Conservation (phyloP, 75 land plant genomes). For the Pinus taeda region DNA sequence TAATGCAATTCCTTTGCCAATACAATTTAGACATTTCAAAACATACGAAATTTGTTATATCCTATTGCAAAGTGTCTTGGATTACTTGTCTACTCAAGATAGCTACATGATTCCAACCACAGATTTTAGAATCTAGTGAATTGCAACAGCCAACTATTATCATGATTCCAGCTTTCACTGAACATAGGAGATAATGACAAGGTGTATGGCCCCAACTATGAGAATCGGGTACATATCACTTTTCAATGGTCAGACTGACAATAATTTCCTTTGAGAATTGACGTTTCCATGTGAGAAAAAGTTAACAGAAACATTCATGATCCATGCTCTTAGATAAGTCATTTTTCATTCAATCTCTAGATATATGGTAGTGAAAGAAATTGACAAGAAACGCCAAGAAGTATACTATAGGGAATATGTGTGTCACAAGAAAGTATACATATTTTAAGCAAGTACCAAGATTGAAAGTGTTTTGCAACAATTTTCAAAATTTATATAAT, state of each 20-base stretch:
- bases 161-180: no score
- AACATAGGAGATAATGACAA: neutral
- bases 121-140: neutral
- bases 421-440: no score
- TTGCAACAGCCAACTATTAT: neutral
- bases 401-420: no score
- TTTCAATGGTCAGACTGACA: neutral
- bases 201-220: neutral
- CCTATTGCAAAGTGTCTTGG: neutral
- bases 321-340: neutral
- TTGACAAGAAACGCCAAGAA: no score
- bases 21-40: neutral
- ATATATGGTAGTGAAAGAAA: neutral
- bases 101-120: no score
- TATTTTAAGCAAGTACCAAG: no score
- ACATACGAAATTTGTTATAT: neutral
- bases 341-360: neutral
- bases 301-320: neutral
- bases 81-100: no score
- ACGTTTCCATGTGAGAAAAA: neutral
- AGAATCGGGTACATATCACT: neutral
- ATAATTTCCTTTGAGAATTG: neutral
- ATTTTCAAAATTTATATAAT: no score
- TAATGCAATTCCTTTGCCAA: no score
- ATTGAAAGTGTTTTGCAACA: no score